Base-by-base conservation (phyloP, 352 stramenopile species). In the Pelagophyceae sp. region DNA sequence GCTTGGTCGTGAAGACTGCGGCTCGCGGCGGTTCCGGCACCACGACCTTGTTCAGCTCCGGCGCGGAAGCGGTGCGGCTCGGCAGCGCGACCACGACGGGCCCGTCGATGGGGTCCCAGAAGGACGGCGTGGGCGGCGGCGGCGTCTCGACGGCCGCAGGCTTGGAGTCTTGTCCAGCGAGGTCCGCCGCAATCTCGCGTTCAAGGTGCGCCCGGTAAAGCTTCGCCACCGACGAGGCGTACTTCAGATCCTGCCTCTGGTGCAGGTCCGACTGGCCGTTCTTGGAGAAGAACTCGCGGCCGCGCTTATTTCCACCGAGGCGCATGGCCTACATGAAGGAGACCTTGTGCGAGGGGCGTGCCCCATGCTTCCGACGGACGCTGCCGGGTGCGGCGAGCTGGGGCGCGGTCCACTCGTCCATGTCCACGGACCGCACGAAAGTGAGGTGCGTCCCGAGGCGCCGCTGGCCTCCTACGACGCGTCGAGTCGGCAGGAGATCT, bases 351-450 rank as follows among this genome's bases (percentile, higher is more conserved):
- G n/a, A n/a, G n/a, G n/a, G n/a, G n/a, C n/a, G n/a, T n/a, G n/a
- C n/a, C n/a, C n/a, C n/a, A n/a, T n/a, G n/a, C n/a, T n/a, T n/a
- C n/a, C n/a, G n/a, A n/a, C n/a, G n/a, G n/a, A n/a, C n/a, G n/a
- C n/a, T n/a, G n/a, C 88, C n/a, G n/a, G n/a, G n/a, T n/a, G n/a
- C n/a, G n/a, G 91, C 31, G 35, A 97, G 85, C 79, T 97, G 90
- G 35, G 94, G 88, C 71, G 91, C 87, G 3, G 90, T 96, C 92
- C 92, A 97, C 79, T 95, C 90, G 85, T 97, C 92, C 91, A 97
- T 95, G 78, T 96, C 92, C 38, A 93, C 91, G 32, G 2, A 76
- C 25, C 2, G 87, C 79, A 97, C 91, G 75, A 96, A 97, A 35
- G 89, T 93, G 75, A 96, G 79, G 79, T 96, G 91, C 72, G 95